A percentile compares a stretch with the other conserved stretches of the same genome.
Conservation (phyloP, 2,329 filamentous ascomycete species). For the Fusarium veterinarium region DNA sequence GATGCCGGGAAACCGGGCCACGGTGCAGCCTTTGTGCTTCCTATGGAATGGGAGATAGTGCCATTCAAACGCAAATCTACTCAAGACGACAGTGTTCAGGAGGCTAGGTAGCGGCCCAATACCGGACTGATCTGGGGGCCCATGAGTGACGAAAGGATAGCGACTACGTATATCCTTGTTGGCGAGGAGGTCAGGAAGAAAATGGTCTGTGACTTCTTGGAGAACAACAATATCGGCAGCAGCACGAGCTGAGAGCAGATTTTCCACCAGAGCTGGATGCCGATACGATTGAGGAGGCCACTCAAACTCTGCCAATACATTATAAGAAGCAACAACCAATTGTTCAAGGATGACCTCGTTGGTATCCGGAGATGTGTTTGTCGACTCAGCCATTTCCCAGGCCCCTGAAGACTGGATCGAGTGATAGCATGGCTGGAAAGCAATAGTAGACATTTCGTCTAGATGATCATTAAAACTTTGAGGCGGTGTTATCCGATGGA, state of each 20-base stretch:
- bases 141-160: slow-evolving; percentile 69
- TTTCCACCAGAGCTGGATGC: slow-evolving; percentile 57
- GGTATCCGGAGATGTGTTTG: neutral
- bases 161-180: slow-evolving; percentile 56
- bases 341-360: slow-evolving; percentile 18
- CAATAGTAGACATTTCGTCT: neutral
- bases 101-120: slow-evolving; percentile 68
- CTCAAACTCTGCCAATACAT: slow-evolving; percentile 63
- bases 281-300: slow-evolving; percentile 57
- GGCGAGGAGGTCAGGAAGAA: slow-evolving; percentile 66
- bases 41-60: slow-evolving; percentile 63
- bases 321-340: slow-evolving; percentile 63
- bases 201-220: slow-evolving; percentile 74
- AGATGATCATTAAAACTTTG: slow-evolving; percentile 8
- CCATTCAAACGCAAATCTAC: slow-evolving; percentile 67
- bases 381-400: slow-evolving; percentile 13
- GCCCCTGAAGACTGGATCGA: neutral
- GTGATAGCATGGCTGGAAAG: slow-evolving; percentile 25
- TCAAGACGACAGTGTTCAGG: slow-evolving; percentile 71
- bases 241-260: slow-evolving; percentile 56
- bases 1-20: slow-evolving; percentile 57
- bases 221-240: slow-evolving; percentile 63
- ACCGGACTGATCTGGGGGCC: slow-evolving; percentile 62
- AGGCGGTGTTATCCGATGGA: slow-evolving; percentile 10
- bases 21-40: slow-evolving; percentile 68